Percentiles rank a stretch among this genome's conserved stretches.
phyloP scores from a whole-genome alignment of 768 basidiomycete species.

The Pisolithus tinctorius region DNA sequence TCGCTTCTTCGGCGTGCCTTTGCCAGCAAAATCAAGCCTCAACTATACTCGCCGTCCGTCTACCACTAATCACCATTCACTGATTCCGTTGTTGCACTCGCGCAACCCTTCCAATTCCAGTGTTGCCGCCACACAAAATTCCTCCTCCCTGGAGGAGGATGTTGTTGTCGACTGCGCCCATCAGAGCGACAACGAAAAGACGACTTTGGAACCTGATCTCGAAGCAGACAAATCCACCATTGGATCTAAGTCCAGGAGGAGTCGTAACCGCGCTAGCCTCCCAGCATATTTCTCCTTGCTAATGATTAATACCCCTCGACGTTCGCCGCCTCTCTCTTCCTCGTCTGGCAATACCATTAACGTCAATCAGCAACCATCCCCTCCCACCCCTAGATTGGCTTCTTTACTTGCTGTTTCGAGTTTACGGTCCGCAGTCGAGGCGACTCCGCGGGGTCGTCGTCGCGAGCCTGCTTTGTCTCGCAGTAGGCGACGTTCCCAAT shows the following conservation, averaged over 20 bases:
- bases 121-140: slow-evolving; percentile 24
- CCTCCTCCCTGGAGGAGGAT: slow-evolving; percentile 37
- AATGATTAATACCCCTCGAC: slow-evolving; percentile 42
- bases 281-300: slow-evolving; percentile 74
- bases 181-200: slow-evolving; percentile 26
- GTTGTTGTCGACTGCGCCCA: slow-evolving; percentile 35
- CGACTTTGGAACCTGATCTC: slow-evolving; percentile 20
- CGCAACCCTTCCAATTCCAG: slow-evolving; percentile 44
- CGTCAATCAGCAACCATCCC: slow-evolving; percentile 39
- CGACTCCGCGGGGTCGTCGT: slow-evolving; percentile 50
- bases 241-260: slow-evolving; percentile 39
- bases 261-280: slow-evolving; percentile 64
- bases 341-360: slow-evolving; percentile 40
- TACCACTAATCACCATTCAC: slow-evolving; percentile 60
- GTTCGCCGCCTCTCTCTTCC: slow-evolving; percentile 30
- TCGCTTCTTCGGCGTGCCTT: slow-evolving; percentile 35
- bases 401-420: slow-evolving; percentile 27
- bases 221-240: slow-evolving; percentile 23
- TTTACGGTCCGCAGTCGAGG: slow-evolving; percentile 31
- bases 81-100: slow-evolving; percentile 48
- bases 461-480: slow-evolving; percentile 31
- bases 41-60: slow-evolving; percentile 67
- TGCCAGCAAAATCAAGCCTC: slow-evolving; percentile 38
- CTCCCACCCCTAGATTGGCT: slow-evolving; percentile 52
- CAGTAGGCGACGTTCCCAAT: slow-evolving; percentile 27